phyloP scores from a whole-genome alignment of 1,139 yeast genomes.

The Lodderomyces orthopsilosis region DNA sequence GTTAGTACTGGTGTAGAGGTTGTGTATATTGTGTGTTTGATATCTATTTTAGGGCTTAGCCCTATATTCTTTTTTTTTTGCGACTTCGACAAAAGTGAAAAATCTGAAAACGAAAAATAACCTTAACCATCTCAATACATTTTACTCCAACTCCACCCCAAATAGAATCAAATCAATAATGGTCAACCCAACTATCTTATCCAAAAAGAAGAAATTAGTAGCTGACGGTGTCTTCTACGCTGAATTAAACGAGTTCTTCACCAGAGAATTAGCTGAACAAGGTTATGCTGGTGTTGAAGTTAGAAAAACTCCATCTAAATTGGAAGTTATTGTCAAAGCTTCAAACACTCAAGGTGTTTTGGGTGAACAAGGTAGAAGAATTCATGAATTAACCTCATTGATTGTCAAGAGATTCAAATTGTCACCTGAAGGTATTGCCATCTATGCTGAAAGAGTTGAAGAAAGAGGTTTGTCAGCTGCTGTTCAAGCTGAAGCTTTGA shows the following conservation, averaged over 20 bases:
- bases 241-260: conserved; percentile 99
- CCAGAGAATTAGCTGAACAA: conserved; percentile 99
- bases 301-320: conserved; percentile 97
- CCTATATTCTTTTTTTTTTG: not conserved
- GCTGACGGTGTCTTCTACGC: conserved; percentile 99
- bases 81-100: conserved; percentile 1
- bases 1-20: not conserved
- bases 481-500: conserved; percentile 99
- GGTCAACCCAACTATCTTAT: conserved; percentile 55
- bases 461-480: conserved; percentile 99
- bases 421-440: conserved; percentile 89
- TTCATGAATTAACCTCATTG: conserved; percentile 97
- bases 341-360: conserved; percentile 98
- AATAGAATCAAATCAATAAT: no score
- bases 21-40: not conserved
- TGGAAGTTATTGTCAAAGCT: conserved; percentile 98
- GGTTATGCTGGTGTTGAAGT: conserved; percentile 99
- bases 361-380: conserved; percentile 99
- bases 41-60: not conserved
- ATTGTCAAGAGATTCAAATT: conserved; percentile 98
- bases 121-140: not conserved
- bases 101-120: not conserved
- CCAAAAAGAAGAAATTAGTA: conserved; percentile 88
- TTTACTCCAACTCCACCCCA: not conserved
- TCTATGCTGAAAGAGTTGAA: conserved; percentile 99